Conservation (phyloP, 345 rosid species). For the Geranium brycei region DNA sequence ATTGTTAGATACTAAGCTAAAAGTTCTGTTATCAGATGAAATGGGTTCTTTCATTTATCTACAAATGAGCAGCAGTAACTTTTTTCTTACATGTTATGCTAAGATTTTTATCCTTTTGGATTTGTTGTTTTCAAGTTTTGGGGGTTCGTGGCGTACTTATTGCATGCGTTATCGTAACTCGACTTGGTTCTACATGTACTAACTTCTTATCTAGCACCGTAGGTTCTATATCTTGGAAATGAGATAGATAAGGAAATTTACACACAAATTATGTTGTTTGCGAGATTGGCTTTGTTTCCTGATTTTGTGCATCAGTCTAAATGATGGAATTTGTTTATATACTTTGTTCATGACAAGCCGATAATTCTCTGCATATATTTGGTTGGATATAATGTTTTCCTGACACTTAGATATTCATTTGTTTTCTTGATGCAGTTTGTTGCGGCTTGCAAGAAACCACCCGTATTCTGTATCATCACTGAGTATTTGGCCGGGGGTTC, state of each 20-base stretch:
- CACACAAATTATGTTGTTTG: too few relatives aligned
- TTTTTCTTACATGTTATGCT: not conserved
- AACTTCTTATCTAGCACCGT: not conserved
- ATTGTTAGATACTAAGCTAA: too few relatives aligned
- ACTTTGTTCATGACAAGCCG: too few relatives aligned
- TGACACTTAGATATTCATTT: not conserved
- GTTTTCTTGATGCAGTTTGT: constrained; percentile 37
- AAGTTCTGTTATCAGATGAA: not conserved
- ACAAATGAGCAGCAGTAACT: not conserved
- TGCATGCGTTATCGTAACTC: not conserved
- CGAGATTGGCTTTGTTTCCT: too few relatives aligned
- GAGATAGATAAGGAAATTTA: not conserved
- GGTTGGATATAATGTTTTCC: too few relatives aligned
- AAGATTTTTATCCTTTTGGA: not conserved
- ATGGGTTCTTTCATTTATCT: not conserved
- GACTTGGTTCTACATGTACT: not conserved
- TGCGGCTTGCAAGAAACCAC: constrained; percentile 63
- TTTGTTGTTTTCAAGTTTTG: constrained; percentile 6
- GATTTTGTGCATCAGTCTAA: too few relatives aligned
- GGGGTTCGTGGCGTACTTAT: not conserved
- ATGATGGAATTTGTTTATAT: too few relatives aligned
- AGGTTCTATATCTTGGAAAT: not conserved
- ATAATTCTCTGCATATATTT: too few relatives aligned
- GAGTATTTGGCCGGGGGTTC: constrained; percentile 69
- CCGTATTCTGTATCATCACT: constrained; percentile 55